Base-by-base conservation (phyloP, 805 yeast genomes). In the Pichia exigua region DNA sequence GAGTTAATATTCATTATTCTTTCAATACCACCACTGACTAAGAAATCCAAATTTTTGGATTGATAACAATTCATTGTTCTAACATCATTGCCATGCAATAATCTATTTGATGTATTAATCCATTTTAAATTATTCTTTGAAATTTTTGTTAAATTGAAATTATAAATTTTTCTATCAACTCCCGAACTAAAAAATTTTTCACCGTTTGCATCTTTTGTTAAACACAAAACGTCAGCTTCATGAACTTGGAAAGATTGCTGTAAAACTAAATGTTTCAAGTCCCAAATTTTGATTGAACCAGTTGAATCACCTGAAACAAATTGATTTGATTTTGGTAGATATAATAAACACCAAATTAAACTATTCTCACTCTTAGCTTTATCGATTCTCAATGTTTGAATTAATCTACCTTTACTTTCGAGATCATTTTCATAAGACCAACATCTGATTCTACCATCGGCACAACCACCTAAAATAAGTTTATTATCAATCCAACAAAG, bases 231-330 rank as follows among this genome's bases (percentile, higher is more conserved):
- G 75, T 94, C 99, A 1, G 96, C 97, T 46, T 86, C 95, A 64
- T 94, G 98, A 12, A 81, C 81, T 57, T 81, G 78, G 66, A 89
- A 90, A 24, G 86, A 81, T 67, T 92, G 98, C 48, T 81, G 73
- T 53, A 94, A 71, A 1, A 96, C 83, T 58, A 82, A 82, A 58
- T 80, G 83, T 46, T 79, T 76, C 56, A 85, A 73, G 61, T 92
- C 96, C 99, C 99, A 94, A 57, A 94, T 78, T 67, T 92, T 92
- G 48, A 94, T 79, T 10, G 87, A 76, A 1, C 99, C 99, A 1
- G 97, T 92, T 7, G 97, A 90, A 70, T 94, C 99, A 50, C 98
- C 99, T 54, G 90, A 82, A n/a, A 88, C 95, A 53, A 94, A 77
- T 65, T 89, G 95, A 50, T 79, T 74, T 47, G 78, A 77, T 42